These are phyloP conservation scores for Sporothrix euskadiensis DNA, from an alignment of 2,329 filamentous ascomycete species.

Conservation along the genomic window DNA sequence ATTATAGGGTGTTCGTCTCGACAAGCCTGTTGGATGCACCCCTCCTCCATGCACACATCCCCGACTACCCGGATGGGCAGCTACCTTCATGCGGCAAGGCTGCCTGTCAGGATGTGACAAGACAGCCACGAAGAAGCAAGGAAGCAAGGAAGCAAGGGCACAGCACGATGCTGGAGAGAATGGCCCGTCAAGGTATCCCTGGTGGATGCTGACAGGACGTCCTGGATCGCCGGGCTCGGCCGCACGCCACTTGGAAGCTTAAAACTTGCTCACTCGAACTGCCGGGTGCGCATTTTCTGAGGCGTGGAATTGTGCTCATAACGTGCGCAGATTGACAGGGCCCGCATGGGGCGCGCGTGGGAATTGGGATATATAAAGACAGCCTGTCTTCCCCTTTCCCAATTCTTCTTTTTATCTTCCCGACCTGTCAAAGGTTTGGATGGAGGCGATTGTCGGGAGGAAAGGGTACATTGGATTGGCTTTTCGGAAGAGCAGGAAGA, in stretches of 20 bases:
- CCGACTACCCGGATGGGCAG: slow-evolving; percentile 12
- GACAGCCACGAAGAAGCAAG: neutral
- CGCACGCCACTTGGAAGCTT: slow-evolving; percentile 21
- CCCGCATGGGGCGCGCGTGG: neutral
- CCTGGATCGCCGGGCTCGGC: slow-evolving; percentile 27
- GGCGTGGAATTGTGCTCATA: neutral
- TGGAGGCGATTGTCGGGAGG: slow-evolving; percentile 5
- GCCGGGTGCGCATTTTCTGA: neutral
- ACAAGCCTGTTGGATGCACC: slow-evolving; percentile 28
- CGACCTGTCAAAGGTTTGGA: neutral
- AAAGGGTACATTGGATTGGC: neutral
- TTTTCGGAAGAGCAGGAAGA: slow-evolving; percentile 5
- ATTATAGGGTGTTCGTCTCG: neutral
- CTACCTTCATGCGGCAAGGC: slow-evolving; percentile 19
- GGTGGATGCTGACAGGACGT: slow-evolving; percentile 34
- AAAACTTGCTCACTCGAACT: slow-evolving; percentile 30
- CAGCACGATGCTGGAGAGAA: neutral
- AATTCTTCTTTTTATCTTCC: neutral
- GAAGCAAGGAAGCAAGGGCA: neutral
- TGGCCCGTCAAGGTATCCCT: slow-evolving; percentile 45
- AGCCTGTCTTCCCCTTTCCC: neutral
- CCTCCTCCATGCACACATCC: neutral
- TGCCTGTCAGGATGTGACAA: neutral
- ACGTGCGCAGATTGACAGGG: neutral
- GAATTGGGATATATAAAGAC: slow-evolving; percentile 19